Evolutionary conservation across 805 yeast genomes (phyloP).

Genomic region (Candida qinlingensis): DNA sequence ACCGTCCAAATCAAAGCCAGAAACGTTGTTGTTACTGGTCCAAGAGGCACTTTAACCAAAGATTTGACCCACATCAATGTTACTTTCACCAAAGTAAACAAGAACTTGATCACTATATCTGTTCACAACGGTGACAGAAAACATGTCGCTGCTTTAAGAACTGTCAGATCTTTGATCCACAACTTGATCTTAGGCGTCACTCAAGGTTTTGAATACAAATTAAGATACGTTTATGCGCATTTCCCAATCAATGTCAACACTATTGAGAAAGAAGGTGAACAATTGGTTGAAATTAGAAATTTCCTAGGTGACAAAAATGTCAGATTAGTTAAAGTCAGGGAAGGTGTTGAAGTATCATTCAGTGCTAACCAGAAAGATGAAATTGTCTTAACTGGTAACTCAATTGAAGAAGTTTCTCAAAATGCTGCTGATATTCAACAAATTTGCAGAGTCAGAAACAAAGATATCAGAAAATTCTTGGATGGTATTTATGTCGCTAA

Average conservation of each 20-base stretch:
- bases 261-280: slow-evolving; percentile 66
- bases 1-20: slow-evolving; percentile 89
- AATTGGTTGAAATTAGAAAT: slow-evolving; percentile 94
- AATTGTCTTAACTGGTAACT: slow-evolving; percentile 88
- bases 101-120: slow-evolving; percentile 73
- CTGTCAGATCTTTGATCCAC: slow-evolving; percentile 91
- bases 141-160: slow-evolving; percentile 99
- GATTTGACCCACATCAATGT: slow-evolving; percentile 92
- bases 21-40: slow-evolving; percentile 85
- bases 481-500: slow-evolving; percentile 99
- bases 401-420: slow-evolving; percentile 95
- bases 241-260: slow-evolving; percentile 99
- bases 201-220: slow-evolving; percentile 98
- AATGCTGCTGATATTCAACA: slow-evolving; percentile 98
- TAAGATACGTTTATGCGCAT: slow-evolving; percentile 99
- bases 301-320: slow-evolving; percentile 99
- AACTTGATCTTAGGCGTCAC: slow-evolving; percentile 98
- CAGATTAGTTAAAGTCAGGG: slow-evolving; percentile 78
- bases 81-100: slow-evolving; percentile 75
- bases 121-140: slow-evolving; percentile 99
- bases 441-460: slow-evolving; percentile 97
- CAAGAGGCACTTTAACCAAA: slow-evolving; percentile 93
- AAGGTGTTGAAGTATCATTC: slow-evolving; percentile 82
- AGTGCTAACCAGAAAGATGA: slow-evolving; percentile 91
- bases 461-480: slow-evolving; percentile 99